phyloP scores from a whole-genome alignment of 2,329 filamentous ascomycete genomes.

The Claviceps cyperi region DNA sequence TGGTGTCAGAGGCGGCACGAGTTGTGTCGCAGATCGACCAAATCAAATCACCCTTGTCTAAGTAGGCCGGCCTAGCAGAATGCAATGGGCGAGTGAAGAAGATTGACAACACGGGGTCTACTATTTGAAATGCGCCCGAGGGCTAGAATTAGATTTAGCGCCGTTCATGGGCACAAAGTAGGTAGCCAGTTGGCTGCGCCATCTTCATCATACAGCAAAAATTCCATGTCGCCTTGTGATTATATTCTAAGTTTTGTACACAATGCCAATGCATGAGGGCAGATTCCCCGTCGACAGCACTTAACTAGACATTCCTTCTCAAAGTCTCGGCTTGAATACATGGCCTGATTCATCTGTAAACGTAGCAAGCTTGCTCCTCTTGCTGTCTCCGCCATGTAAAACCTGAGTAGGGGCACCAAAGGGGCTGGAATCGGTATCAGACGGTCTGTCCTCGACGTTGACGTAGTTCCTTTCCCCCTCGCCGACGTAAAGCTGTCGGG shows the following conservation, averaged over 20 bases:
- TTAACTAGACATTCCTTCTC: neutral
- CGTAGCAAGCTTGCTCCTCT: constrained; percentile 25
- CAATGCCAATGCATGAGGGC: too few species aligned
- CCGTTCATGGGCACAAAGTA: too few species aligned
- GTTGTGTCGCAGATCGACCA: neutral
- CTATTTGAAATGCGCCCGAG: too few species aligned
- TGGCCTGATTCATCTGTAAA: constrained; percentile 23
- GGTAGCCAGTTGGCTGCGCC: too few species aligned
- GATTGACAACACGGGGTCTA: neutral
- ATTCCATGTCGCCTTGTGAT: too few species aligned
- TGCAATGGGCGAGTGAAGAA: neutral
- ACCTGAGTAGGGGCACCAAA: constrained; percentile 24
- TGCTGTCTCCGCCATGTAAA: constrained; percentile 27
- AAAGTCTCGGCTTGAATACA: constrained; percentile 13
- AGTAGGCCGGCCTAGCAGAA: too few species aligned
- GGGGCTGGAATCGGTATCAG: constrained; percentile 12
- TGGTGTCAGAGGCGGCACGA: neutral
- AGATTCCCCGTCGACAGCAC: too few species aligned
- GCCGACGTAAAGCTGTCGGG: constrained; percentile 33
- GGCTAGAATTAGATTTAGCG: too few species aligned
- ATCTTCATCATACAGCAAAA: too few species aligned
- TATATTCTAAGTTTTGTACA: too few species aligned
- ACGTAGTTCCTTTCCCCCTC: constrained; percentile 30
- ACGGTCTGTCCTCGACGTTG: constrained; percentile 18
- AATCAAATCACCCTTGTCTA: neutral